These are phyloP conservation scores for Tricholoma sp. DNA, from an alignment of 768 basidiomycete genomes.

Conservation along the genomic window DNA sequence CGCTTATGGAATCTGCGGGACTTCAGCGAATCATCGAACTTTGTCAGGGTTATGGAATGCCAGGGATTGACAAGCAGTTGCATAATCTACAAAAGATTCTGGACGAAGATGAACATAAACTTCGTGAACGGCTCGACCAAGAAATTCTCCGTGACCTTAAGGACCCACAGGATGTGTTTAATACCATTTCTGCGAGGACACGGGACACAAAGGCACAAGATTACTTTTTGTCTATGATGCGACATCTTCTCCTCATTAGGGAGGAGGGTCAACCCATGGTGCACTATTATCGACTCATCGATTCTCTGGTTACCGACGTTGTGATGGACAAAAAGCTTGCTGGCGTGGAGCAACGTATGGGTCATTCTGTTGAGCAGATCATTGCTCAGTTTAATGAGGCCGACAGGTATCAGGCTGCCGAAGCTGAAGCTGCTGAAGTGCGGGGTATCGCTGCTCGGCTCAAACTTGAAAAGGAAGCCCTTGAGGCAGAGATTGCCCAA, in stretches of 20 bases:
- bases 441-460: conserved; percentile 59
- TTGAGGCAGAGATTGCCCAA: conserved; percentile 78
- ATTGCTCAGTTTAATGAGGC: conserved; percentile 89
- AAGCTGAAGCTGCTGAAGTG: conserved; percentile 70
- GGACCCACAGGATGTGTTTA: conserved; percentile 83
- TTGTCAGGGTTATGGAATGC: conserved; percentile 60
- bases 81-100: conserved; percentile 52
- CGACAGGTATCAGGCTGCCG: conserved; percentile 73
- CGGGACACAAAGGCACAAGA: conserved; percentile 73
- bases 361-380: conserved; percentile 84
- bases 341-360: conserved; percentile 80
- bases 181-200: conserved; percentile 73
- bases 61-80: conserved; percentile 63
- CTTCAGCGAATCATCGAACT: conserved; percentile 67
- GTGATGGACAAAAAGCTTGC: conserved; percentile 88
- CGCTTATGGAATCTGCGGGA: conserved; percentile 87
- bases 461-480: conserved; percentile 74
- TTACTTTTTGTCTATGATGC: conserved; percentile 91
- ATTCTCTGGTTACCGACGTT: conserved; percentile 83
- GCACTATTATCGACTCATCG: conserved; percentile 88
- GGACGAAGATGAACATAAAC: conserved; percentile 68
- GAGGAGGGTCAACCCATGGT: conserved; percentile 81
- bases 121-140: conserved; percentile 73
- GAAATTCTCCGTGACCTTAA: conserved; percentile 71
- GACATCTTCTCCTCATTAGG: conserved; percentile 86